Evolutionary conservation across 306 rosid species (phyloP).

Genomic region (Oxytropis ochrocephala): DNA sequence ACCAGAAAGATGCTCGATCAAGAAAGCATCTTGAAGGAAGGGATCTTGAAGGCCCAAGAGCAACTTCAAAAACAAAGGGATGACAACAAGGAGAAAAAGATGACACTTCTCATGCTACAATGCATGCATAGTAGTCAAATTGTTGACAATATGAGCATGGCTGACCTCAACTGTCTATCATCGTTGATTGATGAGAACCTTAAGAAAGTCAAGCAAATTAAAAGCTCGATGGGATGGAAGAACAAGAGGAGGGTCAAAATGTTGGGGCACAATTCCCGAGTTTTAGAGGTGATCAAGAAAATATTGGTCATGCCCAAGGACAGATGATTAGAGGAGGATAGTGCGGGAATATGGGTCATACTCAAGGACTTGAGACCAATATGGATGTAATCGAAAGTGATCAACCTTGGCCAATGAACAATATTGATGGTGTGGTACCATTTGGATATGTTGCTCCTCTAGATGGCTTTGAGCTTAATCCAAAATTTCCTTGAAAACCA

Average conservation of each 20-base stretch:
- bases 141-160: background rate
- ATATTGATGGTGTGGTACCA: background rate
- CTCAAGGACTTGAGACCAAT: background rate
- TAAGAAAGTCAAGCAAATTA: background rate
- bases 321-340: background rate
- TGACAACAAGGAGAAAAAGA: slow-evolving; percentile 3
- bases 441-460: background rate
- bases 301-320: too few species aligned
- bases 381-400: background rate
- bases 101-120: background rate
- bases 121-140: background rate
- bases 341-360: background rate
- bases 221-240: background rate
- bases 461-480: background rate
- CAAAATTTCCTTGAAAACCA: background rate
- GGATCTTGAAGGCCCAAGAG: background rate
- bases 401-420: background rate
- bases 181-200: background rate
- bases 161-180: background rate
- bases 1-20: slow-evolving; percentile 25
- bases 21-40: slow-evolving; percentile 12
- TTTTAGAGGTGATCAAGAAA: too few species aligned
- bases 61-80: background rate
- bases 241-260: background rate
- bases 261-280: background rate